phyloP scores from a whole-genome alignment of 306 rosid species.

The Delonix regia region DNA sequence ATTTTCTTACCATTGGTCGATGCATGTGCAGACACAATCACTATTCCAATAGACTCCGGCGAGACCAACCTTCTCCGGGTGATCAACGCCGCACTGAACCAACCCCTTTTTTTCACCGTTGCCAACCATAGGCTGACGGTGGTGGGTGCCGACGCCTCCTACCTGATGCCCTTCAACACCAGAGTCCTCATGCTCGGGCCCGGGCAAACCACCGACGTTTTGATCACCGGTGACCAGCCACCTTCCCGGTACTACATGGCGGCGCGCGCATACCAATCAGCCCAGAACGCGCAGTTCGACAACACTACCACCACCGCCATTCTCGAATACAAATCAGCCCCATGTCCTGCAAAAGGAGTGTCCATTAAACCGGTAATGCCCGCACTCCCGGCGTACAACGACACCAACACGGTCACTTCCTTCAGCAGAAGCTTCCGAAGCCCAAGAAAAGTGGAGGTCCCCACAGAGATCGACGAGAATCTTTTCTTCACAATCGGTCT shows the following conservation, averaged over 20 bases:
- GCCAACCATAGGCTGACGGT: constrained; percentile 86
- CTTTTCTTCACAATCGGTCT: constrained; percentile 76
- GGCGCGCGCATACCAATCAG: constrained; percentile 73
- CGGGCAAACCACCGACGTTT: constrained; percentile 93
- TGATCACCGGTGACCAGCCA: constrained; percentile 72
- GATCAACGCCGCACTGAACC: constrained; percentile 82
- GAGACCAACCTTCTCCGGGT: constrained; percentile 80
- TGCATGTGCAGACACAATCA: constrained; percentile 56
- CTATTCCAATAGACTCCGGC: constrained; percentile 63
- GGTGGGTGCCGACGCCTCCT: constrained; percentile 91
- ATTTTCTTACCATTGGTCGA: background rate
- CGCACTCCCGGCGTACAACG: constrained; percentile 72
- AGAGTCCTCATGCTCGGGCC: constrained; percentile 84
- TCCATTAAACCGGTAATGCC: constrained; percentile 60
- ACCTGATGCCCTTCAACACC: constrained; percentile 83
- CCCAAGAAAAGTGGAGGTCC: constrained; percentile 62
- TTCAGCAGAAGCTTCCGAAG: constrained; percentile 68
- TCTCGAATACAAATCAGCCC: constrained; percentile 62
- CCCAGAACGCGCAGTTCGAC: constrained; percentile 76
- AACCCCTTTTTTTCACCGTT: constrained; percentile 69
- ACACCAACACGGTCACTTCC: constrained; percentile 74
- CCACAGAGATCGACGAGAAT: constrained; percentile 64
- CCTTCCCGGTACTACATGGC: constrained; percentile 78
- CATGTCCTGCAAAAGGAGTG: constrained; percentile 46
- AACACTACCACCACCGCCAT: constrained; percentile 95